Evolutionary conservation across 1,284 basidiomycete species (phyloP).

Genomic region (Boletus semigastroideus): DNA sequence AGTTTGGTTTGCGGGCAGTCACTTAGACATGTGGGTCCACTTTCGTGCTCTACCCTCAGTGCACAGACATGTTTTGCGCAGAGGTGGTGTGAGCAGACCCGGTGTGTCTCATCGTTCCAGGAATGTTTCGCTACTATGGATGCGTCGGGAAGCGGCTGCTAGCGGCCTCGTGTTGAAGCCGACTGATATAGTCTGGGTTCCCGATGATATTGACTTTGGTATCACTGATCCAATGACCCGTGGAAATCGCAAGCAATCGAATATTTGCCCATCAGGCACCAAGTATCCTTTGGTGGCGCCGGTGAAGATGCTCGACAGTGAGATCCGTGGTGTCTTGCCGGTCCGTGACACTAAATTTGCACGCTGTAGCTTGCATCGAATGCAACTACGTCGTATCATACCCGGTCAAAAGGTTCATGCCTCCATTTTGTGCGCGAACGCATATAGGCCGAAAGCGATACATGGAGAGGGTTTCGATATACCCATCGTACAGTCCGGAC

Average conservation of each 20-base stretch:
- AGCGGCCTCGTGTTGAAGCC: constrained; percentile 22
- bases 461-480: constrained; percentile 30
- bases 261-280: constrained; percentile 29
- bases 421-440: constrained; percentile 27
- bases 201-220: constrained; percentile 26
- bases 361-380: constrained; percentile 15
- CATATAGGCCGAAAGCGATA: constrained; percentile 25
- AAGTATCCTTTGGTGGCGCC: constrained; percentile 19
- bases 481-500: constrained; percentile 8
- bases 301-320: constrained; percentile 18
- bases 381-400: constrained; percentile 2
- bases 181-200: constrained; percentile 26
- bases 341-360: neutral
- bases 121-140: no score
- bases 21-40: no score
- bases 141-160: no score
- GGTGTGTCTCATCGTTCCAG: no score
- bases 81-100: no score
- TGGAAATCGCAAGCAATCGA: constrained; percentile 28
- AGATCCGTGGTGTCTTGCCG: neutral
- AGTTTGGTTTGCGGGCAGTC: no score
- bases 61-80: no score
- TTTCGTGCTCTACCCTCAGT: no score
- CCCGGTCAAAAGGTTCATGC: constrained; percentile 29
- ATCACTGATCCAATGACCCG: constrained; percentile 26